Evolutionary conservation across 106 monocot species (phyloP).

Genomic region (Acorus gramineus): DNA sequence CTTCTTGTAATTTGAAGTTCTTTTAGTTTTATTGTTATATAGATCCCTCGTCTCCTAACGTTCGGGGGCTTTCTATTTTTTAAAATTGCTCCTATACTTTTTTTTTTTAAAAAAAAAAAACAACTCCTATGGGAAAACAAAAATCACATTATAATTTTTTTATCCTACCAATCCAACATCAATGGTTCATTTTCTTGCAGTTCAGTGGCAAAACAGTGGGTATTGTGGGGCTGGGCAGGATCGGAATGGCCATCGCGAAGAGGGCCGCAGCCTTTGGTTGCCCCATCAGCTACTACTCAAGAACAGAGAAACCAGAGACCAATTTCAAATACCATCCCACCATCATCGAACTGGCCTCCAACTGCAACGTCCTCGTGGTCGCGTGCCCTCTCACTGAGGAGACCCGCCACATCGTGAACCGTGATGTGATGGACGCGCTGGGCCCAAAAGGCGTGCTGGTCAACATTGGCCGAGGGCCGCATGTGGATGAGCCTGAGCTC

Average conservation of each 20-base stretch:
- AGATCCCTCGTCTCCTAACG: no score
- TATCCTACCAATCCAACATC: neutral
- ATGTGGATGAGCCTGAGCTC: slow-evolving; percentile 14
- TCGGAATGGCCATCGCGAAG: slow-evolving; percentile 22
- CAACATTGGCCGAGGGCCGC: slow-evolving; percentile 18
- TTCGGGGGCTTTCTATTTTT: no score
- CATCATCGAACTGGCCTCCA: slow-evolving; percentile 17
- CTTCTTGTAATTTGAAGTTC: no score
- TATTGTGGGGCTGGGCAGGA: slow-evolving; percentile 23
- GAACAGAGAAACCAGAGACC: slow-evolving; percentile 14
- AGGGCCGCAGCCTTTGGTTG: slow-evolving; percentile 24
- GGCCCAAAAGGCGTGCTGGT: slow-evolving; percentile 23
- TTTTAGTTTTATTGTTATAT: no score
- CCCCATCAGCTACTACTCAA: slow-evolving; percentile 29
- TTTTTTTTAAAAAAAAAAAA: no score
- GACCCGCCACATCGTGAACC: slow-evolving; percentile 21
- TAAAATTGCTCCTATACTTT: no score
- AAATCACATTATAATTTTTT: neutral
- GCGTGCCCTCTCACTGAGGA: slow-evolving; percentile 21
- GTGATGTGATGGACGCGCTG: slow-evolving; percentile 21
- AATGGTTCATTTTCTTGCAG: slow-evolving; percentile 3
- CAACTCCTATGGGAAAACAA: neutral
- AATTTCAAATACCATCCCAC: slow-evolving; percentile 17
- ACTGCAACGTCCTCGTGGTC: slow-evolving; percentile 12
- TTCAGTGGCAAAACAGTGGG: slow-evolving; percentile 33